phyloP scores from a whole-genome alignment of 345 rosid genomes.

The Euphorbia peplus region DNA sequence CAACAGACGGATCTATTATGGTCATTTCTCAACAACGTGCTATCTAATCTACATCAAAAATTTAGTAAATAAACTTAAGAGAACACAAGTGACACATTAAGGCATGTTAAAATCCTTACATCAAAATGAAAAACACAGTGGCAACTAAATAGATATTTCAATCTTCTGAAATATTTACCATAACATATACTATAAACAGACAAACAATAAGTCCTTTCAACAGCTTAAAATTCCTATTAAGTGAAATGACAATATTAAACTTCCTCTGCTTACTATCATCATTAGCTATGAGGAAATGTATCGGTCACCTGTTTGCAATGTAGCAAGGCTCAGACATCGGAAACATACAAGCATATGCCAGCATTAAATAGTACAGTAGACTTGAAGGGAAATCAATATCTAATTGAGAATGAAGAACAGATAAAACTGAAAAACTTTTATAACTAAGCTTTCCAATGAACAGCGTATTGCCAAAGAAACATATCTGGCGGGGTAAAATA shows the following conservation, averaged over 20 bases:
- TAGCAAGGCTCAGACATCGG: not conserved
- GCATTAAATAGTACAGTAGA: not conserved
- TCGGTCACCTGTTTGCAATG: not conserved
- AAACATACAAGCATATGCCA: not conserved
- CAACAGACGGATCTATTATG: conserved; percentile 21
- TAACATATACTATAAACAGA: not conserved
- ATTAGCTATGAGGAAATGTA: not conserved
- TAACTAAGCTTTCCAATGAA: not conserved
- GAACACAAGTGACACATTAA: not conserved
- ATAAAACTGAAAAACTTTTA: not conserved
- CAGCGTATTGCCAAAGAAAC: not conserved
- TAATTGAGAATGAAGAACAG: not conserved
- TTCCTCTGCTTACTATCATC: not conserved
- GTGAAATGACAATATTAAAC: not conserved
- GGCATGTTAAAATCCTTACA: not conserved
- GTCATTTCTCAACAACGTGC: conserved; percentile 3
- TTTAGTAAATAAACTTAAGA: not conserved
- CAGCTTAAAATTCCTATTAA: not conserved
- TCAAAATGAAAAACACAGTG: not conserved
- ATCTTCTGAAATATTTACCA: not conserved
- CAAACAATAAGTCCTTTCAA: not conserved
- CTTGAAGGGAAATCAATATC: not conserved
- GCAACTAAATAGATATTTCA: not conserved
- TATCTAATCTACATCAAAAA: not conserved
- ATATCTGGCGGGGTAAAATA: not conserved